Evolutionary conservation across 139 green algal genomes (phyloP), one percentile per base, ranked within the genome.

Genomic region (Volvox africanus): DNA sequence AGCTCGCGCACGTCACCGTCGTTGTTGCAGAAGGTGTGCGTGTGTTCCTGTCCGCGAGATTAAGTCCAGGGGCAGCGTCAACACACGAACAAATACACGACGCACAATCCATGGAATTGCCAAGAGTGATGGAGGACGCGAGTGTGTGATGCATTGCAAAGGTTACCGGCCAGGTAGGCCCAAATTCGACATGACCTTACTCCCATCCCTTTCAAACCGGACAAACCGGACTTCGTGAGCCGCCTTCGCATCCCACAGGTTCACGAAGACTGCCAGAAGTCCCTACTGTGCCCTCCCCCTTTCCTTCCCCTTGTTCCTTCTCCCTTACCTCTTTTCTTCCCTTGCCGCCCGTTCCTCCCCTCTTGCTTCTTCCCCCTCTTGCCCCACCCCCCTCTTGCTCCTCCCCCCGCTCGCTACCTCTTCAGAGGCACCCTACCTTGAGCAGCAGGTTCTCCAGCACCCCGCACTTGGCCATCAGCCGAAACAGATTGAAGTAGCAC

Each of bases 11-110:
- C 95, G 87, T 99, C 97, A 0, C 98, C 97, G 84, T 96, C 96
- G 80, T 95, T 96, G 96, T 99, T 99, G 94, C 96, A 96, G 87
- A 99, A 99, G n/a, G 96, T 99, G 93, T 99, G 98, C 0, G 97
- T 98, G 95, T 99, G 98, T 75, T 99, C 97, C 89, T 92, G 82
- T 5, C 44, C 44, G 9, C 44, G 44, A 55, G 44, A 55, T 14
- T 55, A 55, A 55, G 44, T 55, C 44, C 44, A 55, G 44, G 44
- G 44, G 9, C 9, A 9, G 44, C n/a, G n/a, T n/a, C n/a, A n/a
- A n/a, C n/a, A n/a, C n/a, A n/a, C n/a, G n/a, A n/a, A n/a, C n/a
- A n/a, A n/a, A n/a, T n/a, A n/a, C n/a, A n/a, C n/a, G n/a, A n/a
- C n/a, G n/a, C n/a, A n/a, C n/a, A n/a, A n/a, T n/a, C n/a, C n/a